Percentiles rank a stretch among this genome's conserved stretches.
These are phyloP conservation scores for Apiospora saccharicola DNA, from an alignment of 2,329 filamentous ascomycete genomes.

Conservation along the genomic window DNA sequence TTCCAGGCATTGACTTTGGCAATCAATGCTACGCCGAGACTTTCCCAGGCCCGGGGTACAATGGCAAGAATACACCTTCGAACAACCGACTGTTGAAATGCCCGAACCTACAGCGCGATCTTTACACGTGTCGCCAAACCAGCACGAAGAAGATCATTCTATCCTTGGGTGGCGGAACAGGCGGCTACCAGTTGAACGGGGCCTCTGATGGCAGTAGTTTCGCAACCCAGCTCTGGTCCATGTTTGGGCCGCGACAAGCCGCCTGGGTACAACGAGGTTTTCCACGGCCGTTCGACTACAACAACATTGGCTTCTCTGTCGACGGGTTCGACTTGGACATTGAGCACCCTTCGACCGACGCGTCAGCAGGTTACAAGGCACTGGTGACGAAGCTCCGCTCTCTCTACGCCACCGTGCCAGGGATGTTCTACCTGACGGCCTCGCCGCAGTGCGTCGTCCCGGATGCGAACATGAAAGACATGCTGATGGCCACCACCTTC, in stretches of 20 bases:
- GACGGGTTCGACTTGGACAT: conserved; percentile 30
- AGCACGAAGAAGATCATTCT: conserved; percentile 50
- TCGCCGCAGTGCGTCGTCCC: conserved; percentile 51
- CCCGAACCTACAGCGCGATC: conserved; percentile 39
- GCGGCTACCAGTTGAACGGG: conserved; percentile 43
- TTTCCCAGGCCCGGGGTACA: conserved; percentile 44
- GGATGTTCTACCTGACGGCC: conserved; percentile 48
- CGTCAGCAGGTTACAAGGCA: conserved; percentile 41
- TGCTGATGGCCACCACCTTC: conserved; percentile 40
- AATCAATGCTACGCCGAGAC: conserved; percentile 47
- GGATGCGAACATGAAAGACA: conserved; percentile 40
- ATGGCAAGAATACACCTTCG: conserved; percentile 39
- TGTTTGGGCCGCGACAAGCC: conserved; percentile 48
- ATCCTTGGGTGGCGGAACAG: conserved; percentile 47
- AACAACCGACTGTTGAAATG: conserved; percentile 47
- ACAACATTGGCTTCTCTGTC: conserved; percentile 35
- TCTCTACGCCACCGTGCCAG: conserved; percentile 33
- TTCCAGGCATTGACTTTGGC: conserved; percentile 50
- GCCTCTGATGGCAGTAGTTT: conserved; percentile 45
- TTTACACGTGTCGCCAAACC: conserved; percentile 43
- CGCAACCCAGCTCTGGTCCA: conserved; percentile 47
- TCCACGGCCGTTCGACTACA: conserved; percentile 40
- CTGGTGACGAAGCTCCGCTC: conserved; percentile 37
- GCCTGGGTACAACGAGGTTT: conserved; percentile 41
- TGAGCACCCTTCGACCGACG: conserved; percentile 42